phyloP scores from a whole-genome alignment of 2,329 filamentous ascomycete species.

The Lachnellula cervina region DNA sequence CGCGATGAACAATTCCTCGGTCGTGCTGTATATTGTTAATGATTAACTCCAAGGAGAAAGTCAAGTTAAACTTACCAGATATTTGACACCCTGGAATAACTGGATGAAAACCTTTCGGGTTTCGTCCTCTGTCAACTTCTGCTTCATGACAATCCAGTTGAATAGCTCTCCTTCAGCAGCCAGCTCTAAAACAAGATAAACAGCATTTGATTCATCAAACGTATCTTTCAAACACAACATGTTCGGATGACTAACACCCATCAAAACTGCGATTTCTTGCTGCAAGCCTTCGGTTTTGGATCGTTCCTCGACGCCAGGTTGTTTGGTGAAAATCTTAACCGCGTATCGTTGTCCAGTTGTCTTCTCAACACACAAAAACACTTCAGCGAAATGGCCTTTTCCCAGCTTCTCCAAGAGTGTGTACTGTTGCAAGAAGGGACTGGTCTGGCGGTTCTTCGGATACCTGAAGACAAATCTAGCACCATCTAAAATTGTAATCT shows the following conservation, averaged over 20 bases:
- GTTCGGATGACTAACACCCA: constrained; percentile 94
- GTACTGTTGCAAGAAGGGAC: constrained; percentile 82
- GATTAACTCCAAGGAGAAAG: background rate
- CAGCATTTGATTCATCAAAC: constrained; percentile 84
- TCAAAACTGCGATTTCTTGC: constrained; percentile 93
- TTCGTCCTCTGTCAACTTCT: constrained; percentile 80
- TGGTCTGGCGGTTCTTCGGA: constrained; percentile 67
- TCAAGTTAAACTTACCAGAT: constrained; percentile 61
- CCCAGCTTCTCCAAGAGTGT: constrained; percentile 78
- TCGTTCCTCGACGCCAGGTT: constrained; percentile 73
- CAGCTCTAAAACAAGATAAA: constrained; percentile 87
- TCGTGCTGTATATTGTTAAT: constrained; percentile 65
- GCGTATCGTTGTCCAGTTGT: constrained; percentile 76
- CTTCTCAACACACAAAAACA: constrained; percentile 87
- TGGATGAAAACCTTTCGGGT: constrained; percentile 84
- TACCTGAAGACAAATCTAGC: constrained; percentile 91
- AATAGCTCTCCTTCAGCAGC: constrained; percentile 92
- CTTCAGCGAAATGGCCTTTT: constrained; percentile 92
- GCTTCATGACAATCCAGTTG: constrained; percentile 87
- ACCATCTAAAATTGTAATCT: constrained; percentile 80
- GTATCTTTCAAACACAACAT: constrained; percentile 91
- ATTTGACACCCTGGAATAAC: constrained; percentile 90
- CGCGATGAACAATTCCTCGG: constrained; percentile 92
- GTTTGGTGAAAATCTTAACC: constrained; percentile 91
- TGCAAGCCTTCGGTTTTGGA: constrained; percentile 82